Percentiles rank a stretch among this genome's conserved stretches.
These are phyloP conservation scores for Polytrichum formosum DNA, from an alignment of 225 moss, liverwort and hornwort genomes.

Conservation along the genomic window DNA sequence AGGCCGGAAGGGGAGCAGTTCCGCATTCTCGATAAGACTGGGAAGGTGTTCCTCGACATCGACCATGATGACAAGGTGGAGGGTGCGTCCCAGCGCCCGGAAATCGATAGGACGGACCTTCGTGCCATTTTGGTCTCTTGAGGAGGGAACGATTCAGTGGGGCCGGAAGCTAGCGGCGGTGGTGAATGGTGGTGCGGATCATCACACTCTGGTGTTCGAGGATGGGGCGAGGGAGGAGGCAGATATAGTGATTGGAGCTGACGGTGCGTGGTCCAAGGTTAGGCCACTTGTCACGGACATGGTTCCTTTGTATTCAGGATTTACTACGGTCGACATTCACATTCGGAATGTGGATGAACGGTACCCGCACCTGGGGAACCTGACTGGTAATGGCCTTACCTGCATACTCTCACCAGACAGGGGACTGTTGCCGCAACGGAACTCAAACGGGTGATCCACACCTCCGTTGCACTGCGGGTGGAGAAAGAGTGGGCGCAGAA, in stretches of 20 bases:
- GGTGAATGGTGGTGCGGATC: background rate
- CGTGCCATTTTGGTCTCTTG: background rate
- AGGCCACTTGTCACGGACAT: background rate
- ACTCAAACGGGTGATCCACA: background rate
- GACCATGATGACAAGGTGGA: background rate
- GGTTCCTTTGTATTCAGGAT: background rate
- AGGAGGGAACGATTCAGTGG: background rate
- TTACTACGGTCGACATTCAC: background rate
- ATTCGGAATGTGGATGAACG: constrained; percentile 6
- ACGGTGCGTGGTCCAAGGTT: constrained; percentile 10
- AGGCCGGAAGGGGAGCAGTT: constrained; percentile 1
- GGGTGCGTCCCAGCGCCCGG: background rate
- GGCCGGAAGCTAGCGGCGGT: background rate
- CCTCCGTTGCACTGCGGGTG: background rate
- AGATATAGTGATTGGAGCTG: constrained; percentile 7
- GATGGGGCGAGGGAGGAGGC: constrained; percentile 2
- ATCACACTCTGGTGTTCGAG: background rate
- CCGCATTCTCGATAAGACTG: constrained; percentile 1
- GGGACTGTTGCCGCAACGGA: background rate
- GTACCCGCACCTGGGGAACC: background rate
- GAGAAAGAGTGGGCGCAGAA: constrained; percentile 5
- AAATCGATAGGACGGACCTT: constrained; percentile 4
- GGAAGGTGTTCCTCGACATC: constrained; percentile 2
- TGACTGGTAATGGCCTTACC: background rate
- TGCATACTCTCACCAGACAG: background rate